Base-by-base conservation (phyloP, 805 yeast genomes). In the Cyberlindnera maclurae region DNA sequence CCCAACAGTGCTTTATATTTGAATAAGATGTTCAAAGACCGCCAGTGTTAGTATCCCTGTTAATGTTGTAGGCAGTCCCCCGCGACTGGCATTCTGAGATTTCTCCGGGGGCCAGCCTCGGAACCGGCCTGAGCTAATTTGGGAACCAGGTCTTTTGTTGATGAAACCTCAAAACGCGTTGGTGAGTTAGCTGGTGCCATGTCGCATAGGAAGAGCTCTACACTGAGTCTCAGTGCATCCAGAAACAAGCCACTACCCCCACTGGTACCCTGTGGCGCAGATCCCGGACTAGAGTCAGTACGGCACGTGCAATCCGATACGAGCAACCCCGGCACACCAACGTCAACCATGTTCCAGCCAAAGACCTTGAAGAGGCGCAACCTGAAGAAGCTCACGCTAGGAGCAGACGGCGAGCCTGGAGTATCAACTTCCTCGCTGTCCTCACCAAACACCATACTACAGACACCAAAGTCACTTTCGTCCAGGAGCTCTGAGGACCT, bases 351-450 rank as follows among this genome's bases (percentile, higher is more conserved):
- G 15, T 63, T 65, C 44, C 64, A 62, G 34, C 64, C 65, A 28
- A 72, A 65, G 49, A 65, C 81, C 1, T 52, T 79, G 40, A 73
- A 72, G 45, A 64, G 84, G 47, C 63, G 75, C 40, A 81, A 81
- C 50, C 57, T 77, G 47, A 81, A 81, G 56, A 68, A 75, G 44
- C 62, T 79, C 29, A 70, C 75, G 8, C 57, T 79, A 10, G 48
- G 43, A 5, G 42, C 44, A 18, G 43, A 52, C 18, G 15, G 47
- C 10, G 20, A 15, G 12, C 27, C 47, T 1, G 16, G 17, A 5
- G 17, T 10, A 32, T 38, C 3, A 34, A 37, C 15, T 3, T 34
- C 29, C 24, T 32, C 15, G 30, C 22, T 15, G 18, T 22, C 44
- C 20, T 35, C 28, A 9, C 42, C 12, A 31, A 13, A 46, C 5